A percentile compares a stretch with the other conserved stretches of the same genome.
Evolutionary conservation across 2,329 filamentous ascomycete species (phyloP).

Genomic region (Pleoardoris graminearum): DNA sequence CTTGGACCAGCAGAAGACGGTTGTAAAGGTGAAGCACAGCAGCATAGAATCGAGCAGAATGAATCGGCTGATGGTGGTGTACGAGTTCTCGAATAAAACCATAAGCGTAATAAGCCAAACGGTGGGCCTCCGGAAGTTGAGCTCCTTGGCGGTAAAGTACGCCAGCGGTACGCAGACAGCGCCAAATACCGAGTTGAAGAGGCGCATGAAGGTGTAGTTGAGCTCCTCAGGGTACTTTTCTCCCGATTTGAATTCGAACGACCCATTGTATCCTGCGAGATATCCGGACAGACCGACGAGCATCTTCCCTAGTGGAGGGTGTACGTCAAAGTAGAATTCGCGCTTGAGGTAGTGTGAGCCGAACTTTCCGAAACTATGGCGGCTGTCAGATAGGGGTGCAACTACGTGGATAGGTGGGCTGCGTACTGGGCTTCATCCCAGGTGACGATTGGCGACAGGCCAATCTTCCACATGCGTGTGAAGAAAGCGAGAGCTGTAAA

Average conservation of each 20-base stretch:
- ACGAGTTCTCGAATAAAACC: constrained; percentile 98
- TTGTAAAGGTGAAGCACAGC: constrained; percentile 97
- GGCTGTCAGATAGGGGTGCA: constrained; percentile 24
- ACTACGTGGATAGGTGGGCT: constrained; percentile 6
- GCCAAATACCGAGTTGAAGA: constrained; percentile 95
- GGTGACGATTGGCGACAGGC: constrained; percentile 70
- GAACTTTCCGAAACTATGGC: constrained; percentile 84
- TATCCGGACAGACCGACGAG: constrained; percentile 95
- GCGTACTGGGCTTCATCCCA: constrained; percentile 77
- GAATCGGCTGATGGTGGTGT: constrained; percentile 97
- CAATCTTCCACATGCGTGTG: constrained; percentile 69
- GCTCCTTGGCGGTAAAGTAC: constrained; percentile 90
- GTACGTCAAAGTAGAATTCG: constrained; percentile 98
- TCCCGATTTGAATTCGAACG: constrained; percentile 99
- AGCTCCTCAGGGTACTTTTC: constrained; percentile 92
- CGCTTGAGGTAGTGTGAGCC: constrained; percentile 98
- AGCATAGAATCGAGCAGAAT: constrained; percentile 99
- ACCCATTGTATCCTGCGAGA: constrained; percentile 96
- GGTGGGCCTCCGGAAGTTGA: constrained; percentile 81
- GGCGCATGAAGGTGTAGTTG: constrained; percentile 97
- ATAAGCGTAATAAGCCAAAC: constrained; percentile 96
- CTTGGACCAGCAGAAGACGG: constrained; percentile 94
- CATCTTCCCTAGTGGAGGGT: constrained; percentile 97
- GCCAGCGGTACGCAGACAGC: constrained; percentile 90
- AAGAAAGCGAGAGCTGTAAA: constrained; percentile 67